Evolutionary conservation across 2,329 filamentous ascomycete species (phyloP), one percentile per base, ranked within the genome.

Genomic region (Penicillium decumbens): DNA sequence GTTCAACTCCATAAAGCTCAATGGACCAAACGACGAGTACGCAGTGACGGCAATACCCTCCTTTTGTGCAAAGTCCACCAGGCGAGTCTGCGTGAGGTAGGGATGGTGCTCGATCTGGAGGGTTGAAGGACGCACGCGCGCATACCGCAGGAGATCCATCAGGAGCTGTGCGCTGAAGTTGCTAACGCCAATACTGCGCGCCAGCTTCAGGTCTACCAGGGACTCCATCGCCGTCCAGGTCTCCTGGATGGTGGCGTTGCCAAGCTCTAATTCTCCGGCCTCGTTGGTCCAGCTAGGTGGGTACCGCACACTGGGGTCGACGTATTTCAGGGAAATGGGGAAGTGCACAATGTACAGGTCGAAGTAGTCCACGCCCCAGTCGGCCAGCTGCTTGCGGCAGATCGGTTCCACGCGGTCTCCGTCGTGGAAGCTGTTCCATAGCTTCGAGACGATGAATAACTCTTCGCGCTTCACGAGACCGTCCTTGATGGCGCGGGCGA

Each of bases 401-500:
- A 93, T 89, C 50, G 84, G 83, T 72, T 85, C 82, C 55, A 92
- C 88, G 61, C 80, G 80, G 60, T 92, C 84, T 61, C 78, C 79
- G 64, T 92, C 86, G 77, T 95, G 89, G 81, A 90, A 95, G 59
- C 84, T 85, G 77, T 92, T 90, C 89, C 90, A 95, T 50, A 95
- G 85, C 79, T 95, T 95, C 72, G 86, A 89, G 57, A 91, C 87
- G 67, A 95, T 84, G 81, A 95, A 95, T 68, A 95, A 86, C 23
- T 95, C 89, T 72, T 88, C 83, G 52, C 88, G 85, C 77, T 85
- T 89, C 61, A 91, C 87, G 50, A 92, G 71, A 38, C 88, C 87
- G 8, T 93, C 88, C 66, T 85, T 80, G 73, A 93, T 89, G 64
- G 88, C 88, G 60, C 86, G 85, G 51, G 84, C 81, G 41, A 92